Conservation (phyloP, 805 yeast genomes). For the Wickerhamomyces pijperi region DNA sequence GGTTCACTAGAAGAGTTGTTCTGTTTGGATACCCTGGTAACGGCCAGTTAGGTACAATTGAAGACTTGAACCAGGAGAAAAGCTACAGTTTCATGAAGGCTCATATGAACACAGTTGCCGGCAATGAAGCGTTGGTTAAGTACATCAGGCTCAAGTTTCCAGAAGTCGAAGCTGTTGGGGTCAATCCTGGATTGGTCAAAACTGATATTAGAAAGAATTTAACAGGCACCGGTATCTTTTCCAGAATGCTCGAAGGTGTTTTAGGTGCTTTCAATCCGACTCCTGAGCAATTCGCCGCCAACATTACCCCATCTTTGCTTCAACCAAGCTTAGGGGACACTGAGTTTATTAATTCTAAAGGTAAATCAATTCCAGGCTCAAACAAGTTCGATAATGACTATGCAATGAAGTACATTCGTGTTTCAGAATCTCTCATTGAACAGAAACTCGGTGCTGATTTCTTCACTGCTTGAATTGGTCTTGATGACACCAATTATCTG, state of each 20-base stretch:
- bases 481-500: too few relatives aligned
- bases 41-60: conserved; percentile 20
- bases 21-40: conserved; percentile 30
- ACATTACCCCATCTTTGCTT: conserved; percentile 21
- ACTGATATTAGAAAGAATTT: conserved; percentile 25
- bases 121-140: conserved; percentile 26
- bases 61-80: conserved; percentile 24
- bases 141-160: conserved; percentile 13
- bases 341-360: conserved; percentile 21
- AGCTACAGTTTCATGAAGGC: conserved; percentile 19
- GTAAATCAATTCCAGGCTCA: conserved; percentile 16
- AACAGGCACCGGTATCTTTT: conserved; percentile 20
- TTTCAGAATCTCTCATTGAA: conserved; percentile 14
- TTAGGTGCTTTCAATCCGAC: conserved; percentile 22
- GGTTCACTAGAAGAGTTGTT: conserved; percentile 22
- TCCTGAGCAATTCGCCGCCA: conserved; percentile 24
- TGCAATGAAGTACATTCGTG: conserved; percentile 17
- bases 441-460: not conserved
- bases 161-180: conserved; percentile 21
- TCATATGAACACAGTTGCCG: conserved; percentile 32
- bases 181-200: conserved; percentile 29
- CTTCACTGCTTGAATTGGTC: too few relatives aligned
- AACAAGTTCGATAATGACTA: conserved; percentile 20
- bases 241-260: conserved; percentile 17
- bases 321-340: conserved; percentile 23